These are phyloP conservation scores for Colletotrichum theobromicola DNA, from an alignment of 2,329 filamentous ascomycete genomes.

Conservation along the genomic window DNA sequence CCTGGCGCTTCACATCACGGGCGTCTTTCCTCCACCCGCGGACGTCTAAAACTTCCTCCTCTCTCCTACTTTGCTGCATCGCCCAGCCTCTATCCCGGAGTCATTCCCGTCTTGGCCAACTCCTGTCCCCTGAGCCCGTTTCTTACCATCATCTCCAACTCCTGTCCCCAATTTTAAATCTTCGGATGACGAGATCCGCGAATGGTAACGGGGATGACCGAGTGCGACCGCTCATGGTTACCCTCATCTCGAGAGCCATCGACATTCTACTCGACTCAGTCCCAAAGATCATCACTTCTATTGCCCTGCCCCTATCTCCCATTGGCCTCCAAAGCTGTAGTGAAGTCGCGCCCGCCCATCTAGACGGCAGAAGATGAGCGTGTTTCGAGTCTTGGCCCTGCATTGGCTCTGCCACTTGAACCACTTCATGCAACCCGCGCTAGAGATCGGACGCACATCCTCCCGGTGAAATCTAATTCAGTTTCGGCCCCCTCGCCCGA, in stretches of 20 bases:
- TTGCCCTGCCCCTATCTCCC: background rate
- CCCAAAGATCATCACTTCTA: background rate
- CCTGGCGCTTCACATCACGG: background rate
- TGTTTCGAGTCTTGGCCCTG: slow-evolving; percentile 7
- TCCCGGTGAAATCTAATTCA: slow-evolving; percentile 2
- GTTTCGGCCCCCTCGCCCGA: background rate
- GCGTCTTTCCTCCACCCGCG: background rate
- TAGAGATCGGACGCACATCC: slow-evolving; percentile 13
- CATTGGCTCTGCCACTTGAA: background rate
- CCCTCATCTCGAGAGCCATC: background rate
- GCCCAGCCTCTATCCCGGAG: background rate
- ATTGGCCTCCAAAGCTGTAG: background rate
- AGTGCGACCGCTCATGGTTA: background rate
- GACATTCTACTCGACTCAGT: background rate
- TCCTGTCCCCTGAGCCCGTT: background rate
- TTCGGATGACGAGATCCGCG: slow-evolving; percentile 14
- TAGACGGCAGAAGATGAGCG: background rate
- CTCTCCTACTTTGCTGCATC: background rate
- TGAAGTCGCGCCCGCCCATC: background rate
- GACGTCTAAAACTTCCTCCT: background rate
- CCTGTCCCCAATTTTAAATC: background rate
- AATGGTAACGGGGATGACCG: background rate
- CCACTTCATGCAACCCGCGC: background rate
- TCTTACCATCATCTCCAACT: background rate
- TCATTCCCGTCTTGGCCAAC: slow-evolving; percentile 6